These are phyloP conservation scores for Paspalum vaginatum DNA, from an alignment of 176 grass and related monocot species.

Conservation along the genomic window DNA sequence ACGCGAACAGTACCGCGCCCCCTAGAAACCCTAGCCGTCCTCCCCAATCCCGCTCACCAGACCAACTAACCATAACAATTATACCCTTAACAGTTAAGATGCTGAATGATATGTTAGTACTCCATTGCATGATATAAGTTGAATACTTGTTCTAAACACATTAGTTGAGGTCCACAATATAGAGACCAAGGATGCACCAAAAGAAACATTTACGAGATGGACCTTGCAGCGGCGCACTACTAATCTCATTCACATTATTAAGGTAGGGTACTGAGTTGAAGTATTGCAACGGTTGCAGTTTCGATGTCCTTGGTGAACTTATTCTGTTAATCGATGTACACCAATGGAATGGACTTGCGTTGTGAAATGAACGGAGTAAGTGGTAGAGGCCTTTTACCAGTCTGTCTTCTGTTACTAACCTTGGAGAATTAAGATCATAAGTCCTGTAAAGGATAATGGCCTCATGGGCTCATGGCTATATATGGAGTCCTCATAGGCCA, in stretches of 20 bases:
- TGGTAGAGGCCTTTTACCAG: not conserved
- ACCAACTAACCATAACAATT: too few relatives aligned
- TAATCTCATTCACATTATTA: not conserved
- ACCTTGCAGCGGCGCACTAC: not conserved
- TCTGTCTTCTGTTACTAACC: not conserved
- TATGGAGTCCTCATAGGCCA: too few relatives aligned
- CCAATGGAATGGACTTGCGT: too few relatives aligned
- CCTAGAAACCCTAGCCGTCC: too few relatives aligned
- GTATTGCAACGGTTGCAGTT: too few relatives aligned
- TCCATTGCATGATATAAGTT: not conserved
- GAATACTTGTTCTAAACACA: not conserved
- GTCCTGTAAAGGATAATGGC: too few relatives aligned
- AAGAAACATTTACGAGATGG: not conserved
- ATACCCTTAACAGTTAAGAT: too few relatives aligned
- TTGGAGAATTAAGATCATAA: too few relatives aligned
- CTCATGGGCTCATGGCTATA: too few relatives aligned
- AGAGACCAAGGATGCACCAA: slow-evolving; percentile 2
- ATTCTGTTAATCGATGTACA: too few relatives aligned
- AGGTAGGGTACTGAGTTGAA: not conserved
- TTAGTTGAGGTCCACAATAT: not conserved
- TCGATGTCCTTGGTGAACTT: not conserved
- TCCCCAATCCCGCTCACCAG: too few relatives aligned
- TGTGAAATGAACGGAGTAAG: not conserved
- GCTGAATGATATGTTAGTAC: not conserved
- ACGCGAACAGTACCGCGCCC: too few relatives aligned